Conservation (phyloP, 257 asterid species). For the Ilex aquifolium region DNA sequence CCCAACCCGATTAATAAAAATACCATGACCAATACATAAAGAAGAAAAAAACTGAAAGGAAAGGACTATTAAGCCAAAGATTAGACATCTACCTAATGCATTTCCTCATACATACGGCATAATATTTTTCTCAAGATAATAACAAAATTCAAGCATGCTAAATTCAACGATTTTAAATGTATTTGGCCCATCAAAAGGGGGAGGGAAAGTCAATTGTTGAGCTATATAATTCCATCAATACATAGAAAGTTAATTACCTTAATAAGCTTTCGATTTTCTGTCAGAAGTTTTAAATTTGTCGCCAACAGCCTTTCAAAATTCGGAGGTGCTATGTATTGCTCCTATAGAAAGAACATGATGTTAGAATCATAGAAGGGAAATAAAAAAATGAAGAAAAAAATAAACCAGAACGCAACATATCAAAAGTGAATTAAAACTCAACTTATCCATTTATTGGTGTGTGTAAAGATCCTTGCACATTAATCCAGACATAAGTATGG, state of each 20-base stretch:
- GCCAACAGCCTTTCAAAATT: constrained; percentile 57
- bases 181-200: no score
- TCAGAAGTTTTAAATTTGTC: constrained; percentile 61
- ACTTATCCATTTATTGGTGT: background rate
- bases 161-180: no score
- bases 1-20: no score
- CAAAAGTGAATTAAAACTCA: background rate
- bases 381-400: background rate
- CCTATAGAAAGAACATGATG: constrained; percentile 33
- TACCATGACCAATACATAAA: no score
- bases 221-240: background rate
- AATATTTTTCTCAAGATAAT: no score
- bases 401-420: no score
- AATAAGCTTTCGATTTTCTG: constrained; percentile 59
- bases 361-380: background rate
- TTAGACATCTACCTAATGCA: no score
- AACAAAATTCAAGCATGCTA: background rate
- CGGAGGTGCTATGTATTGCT: constrained; percentile 45
- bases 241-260: constrained; percentile 49
- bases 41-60: no score
- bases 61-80: no score
- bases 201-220: no score
- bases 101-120: no score
- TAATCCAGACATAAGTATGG: no score
- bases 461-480: background rate